Percentiles rank a stretch among this genome's conserved stretches.
Conservation (phyloP, 768 basidiomycete genomes). For the Termitomyces sp. region DNA sequence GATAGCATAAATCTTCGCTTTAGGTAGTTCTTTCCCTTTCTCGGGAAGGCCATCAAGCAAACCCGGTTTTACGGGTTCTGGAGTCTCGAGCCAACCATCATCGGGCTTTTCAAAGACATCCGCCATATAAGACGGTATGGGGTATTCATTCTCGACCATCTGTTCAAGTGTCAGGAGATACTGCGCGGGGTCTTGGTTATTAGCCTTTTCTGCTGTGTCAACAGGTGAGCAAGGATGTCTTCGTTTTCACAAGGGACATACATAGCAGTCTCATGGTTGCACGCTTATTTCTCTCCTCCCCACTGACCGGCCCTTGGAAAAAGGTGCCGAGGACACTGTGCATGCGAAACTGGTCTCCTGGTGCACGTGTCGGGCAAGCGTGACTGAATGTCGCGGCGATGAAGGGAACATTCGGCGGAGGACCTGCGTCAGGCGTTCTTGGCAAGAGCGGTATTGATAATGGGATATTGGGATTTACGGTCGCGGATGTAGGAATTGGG, state of each 20-base stretch:
- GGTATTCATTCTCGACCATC: conserved; percentile 95
- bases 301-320: conserved; percentile 74
- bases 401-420: conserved; percentile 48
- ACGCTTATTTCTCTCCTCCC: conserved; percentile 74
- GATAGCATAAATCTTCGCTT: conserved; percentile 66
- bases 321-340: conserved; percentile 82
- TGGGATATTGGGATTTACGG: conserved; percentile 43
- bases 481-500: conserved; percentile 64
- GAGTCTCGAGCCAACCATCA: conserved; percentile 79
- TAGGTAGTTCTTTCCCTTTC: conserved; percentile 20
- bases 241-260: conserved; percentile 16
- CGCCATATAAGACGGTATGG: conserved; percentile 79
- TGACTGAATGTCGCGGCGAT: conserved; percentile 82
- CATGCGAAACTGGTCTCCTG: conserved; percentile 82
- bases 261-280: conserved; percentile 32
- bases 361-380: conserved; percentile 89
- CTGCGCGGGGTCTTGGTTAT: conserved; percentile 57
- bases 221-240: conserved; percentile 1
- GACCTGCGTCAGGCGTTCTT: conserved; percentile 17
- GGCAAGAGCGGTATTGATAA: conserved; percentile 33
- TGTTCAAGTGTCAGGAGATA: conserved; percentile 77
- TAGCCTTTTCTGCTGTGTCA: conserved; percentile 51
- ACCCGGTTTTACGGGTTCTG: conserved; percentile 33
- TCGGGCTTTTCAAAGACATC: conserved; percentile 56
- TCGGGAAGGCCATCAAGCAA: conserved; percentile 21